Evolutionary conservation across 495 filamentous ascomycete species (phyloP), one percentile per base, ranked within the genome.

Genomic region (Neurospora sp.): DNA sequence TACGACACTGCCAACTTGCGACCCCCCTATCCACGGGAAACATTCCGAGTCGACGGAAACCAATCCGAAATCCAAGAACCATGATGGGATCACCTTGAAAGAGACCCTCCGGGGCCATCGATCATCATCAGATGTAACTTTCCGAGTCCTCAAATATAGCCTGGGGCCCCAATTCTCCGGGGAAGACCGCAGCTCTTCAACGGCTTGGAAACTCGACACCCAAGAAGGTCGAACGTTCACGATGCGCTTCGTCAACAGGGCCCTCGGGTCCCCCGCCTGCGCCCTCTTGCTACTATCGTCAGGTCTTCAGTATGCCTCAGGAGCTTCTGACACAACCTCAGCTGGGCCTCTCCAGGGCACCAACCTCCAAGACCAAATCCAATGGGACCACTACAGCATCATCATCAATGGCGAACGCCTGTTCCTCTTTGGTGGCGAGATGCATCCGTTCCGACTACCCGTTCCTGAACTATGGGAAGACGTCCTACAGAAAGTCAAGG

Each of bases 301-400:
- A 35, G 22, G 14, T 18, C 14, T 65, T 18, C 53, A 35, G 27
- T 37, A 31, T 6, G 53, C 18, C 5, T 3, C 18, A 9, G 53
- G 53, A 65, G 53, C 53, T 10, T 37, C 53, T 9, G 6, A 37
- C 53, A 1, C 53, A 18, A 0, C 71, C 38, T 53, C 73, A 0
- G 8, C 68, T 4, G 87, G 86, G 86, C 86, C 85, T 0, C 61
- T 87, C 2, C 84, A 84, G 69, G 81, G 86, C 72, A 83, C 89
- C 76, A 82, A 84, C 14, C 74, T 87, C 22, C 89, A 83, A 73
- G 78, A 84, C 6, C 80, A 83, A 1, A 85, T 89, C 2, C 76
- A 87, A 78, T 86, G 85, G 89, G 89, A 89, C 65, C 78, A 88
- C 31, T 89, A 88, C 75, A 89, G 88, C 80, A 82, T 89, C 70